These are phyloP conservation scores for Moesziomyces aphidis DNA, from an alignment of 1,284 basidiomycete genomes.

Conservation along the genomic window DNA sequence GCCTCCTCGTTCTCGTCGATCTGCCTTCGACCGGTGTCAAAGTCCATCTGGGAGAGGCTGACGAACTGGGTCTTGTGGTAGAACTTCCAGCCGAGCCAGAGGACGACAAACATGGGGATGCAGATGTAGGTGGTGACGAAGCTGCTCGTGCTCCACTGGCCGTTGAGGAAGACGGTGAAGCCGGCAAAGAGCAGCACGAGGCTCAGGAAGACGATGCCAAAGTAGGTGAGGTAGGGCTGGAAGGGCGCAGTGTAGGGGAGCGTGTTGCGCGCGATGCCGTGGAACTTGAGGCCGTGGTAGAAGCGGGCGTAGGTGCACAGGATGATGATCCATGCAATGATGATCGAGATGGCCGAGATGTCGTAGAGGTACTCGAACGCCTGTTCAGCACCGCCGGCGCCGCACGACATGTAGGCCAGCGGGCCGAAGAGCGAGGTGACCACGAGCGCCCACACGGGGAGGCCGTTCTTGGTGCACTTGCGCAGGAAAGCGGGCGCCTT, in stretches of 20 bases:
- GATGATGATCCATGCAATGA: slow-evolving; percentile 86
- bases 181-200: slow-evolving; percentile 69
- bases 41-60: slow-evolving; percentile 67
- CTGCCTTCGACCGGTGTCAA: slow-evolving; percentile 72
- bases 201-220: slow-evolving; percentile 41
- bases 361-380: slow-evolving; percentile 75
- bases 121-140: slow-evolving; percentile 84
- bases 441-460: slow-evolving; percentile 79
- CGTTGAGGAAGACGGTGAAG: slow-evolving; percentile 60
- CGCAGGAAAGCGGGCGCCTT: slow-evolving; percentile 82
- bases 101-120: slow-evolving; percentile 78
- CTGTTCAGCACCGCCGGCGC: slow-evolving; percentile 69
- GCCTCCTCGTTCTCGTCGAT: slow-evolving; percentile 44
- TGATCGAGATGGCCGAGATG: slow-evolving; percentile 75
- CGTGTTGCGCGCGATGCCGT: slow-evolving; percentile 73
- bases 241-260: slow-evolving; percentile 71
- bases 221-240: slow-evolving; percentile 67
- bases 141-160: slow-evolving; percentile 72
- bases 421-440: slow-evolving; percentile 77
- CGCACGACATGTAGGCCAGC: slow-evolving; percentile 75
- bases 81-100: slow-evolving; percentile 76
- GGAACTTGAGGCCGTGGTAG: slow-evolving; percentile 75
- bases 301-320: slow-evolving; percentile 80
- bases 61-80: slow-evolving; percentile 70
- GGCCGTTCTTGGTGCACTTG: slow-evolving; percentile 76